Percentiles rank a stretch among this genome's conserved stretches.
These are phyloP conservation scores for Penicillium sp. DNA, from an alignment of 2,329 filamentous ascomycete species.

Conservation along the genomic window DNA sequence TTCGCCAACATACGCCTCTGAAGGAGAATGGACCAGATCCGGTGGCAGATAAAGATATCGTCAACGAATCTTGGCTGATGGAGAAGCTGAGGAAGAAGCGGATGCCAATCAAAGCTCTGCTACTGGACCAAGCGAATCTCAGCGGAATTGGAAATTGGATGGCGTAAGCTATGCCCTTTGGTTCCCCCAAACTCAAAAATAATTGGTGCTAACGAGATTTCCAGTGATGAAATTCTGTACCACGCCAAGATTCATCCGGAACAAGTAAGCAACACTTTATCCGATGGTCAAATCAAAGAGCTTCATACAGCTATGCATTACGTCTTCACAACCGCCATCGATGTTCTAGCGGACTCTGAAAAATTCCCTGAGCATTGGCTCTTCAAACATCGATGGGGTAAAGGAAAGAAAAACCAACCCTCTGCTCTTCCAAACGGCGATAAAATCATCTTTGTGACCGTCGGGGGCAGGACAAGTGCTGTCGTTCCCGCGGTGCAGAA, in stretches of 20 bases:
- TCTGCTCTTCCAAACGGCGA: conserved; percentile 77
- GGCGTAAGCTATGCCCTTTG: conserved; percentile 50
- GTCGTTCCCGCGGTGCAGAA: conserved; percentile 84
- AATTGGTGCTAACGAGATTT: background rate
- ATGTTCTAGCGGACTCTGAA: conserved; percentile 75
- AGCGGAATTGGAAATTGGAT: conserved; percentile 98
- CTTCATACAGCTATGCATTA: conserved; percentile 73
- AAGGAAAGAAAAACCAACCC: conserved; percentile 72
- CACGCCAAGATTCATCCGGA: conserved; percentile 88
- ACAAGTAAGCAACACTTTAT: conserved; percentile 84
- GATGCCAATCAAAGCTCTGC: conserved; percentile 83
- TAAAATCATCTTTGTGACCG: conserved; percentile 81
- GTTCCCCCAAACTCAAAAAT: background rate
- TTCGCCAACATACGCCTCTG: conserved; percentile 74
- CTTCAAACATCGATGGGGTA: conserved; percentile 85
- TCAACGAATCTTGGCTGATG: conserved; percentile 76
- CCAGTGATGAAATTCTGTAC: conserved; percentile 82
- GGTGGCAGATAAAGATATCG: conserved; percentile 72
- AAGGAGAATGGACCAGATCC: conserved; percentile 94
- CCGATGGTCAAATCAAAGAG: conserved; percentile 66
- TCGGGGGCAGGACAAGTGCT: conserved; percentile 88
- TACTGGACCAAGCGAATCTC: conserved; percentile 84
- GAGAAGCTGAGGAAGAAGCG: conserved; percentile 71
- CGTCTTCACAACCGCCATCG: conserved; percentile 78
- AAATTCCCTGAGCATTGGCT: conserved; percentile 86